phyloP scores from a whole-genome alignment of 768 basidiomycete species.

The Cystofilobasidium ferigula region DNA sequence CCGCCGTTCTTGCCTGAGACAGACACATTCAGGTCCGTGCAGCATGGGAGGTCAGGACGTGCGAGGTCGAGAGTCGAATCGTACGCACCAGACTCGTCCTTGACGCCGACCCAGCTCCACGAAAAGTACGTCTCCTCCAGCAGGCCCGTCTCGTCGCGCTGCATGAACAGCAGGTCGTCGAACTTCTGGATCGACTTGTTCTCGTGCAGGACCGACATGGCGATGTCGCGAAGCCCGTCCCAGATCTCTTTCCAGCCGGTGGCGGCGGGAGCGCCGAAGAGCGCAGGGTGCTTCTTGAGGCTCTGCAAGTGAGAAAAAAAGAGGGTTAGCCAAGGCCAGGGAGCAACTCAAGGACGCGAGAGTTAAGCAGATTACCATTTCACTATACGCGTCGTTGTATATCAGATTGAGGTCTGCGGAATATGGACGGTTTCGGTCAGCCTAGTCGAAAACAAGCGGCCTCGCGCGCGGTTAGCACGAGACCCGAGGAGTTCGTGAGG shows the following conservation, averaged over 20 bases:
- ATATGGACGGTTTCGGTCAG: neutral
- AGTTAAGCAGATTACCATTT: too few species aligned
- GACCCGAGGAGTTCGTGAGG: neutral
- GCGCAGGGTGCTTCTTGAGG: neutral
- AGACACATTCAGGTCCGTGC: neutral
- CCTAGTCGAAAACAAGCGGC: neutral
- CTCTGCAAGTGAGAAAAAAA: too few species aligned
- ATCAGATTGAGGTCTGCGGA: neutral
- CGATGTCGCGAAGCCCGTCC: slow-evolving; percentile 4
- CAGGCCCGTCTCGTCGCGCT: slow-evolving; percentile 10
- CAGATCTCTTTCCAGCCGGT: slow-evolving; percentile 22
- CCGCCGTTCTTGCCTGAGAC: neutral
- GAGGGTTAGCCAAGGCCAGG: too few species aligned
- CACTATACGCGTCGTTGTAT: neutral
- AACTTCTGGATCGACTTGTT: slow-evolving; percentile 11
- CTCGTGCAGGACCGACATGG: neutral
- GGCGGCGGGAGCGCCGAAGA: neutral
- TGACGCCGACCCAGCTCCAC: neutral
- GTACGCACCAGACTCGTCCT: neutral
- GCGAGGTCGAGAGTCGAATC: neutral
- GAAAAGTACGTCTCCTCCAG: slow-evolving; percentile 14
- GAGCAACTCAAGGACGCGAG: too few species aligned
- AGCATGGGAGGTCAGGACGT: neutral
- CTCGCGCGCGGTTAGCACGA: neutral
- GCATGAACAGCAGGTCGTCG: slow-evolving; percentile 25